Percentiles rank a stretch among this genome's conserved stretches.
Evolutionary conservation across 2,329 filamentous ascomycete genomes (phyloP).

Genomic region (Penicillium sp.): DNA sequence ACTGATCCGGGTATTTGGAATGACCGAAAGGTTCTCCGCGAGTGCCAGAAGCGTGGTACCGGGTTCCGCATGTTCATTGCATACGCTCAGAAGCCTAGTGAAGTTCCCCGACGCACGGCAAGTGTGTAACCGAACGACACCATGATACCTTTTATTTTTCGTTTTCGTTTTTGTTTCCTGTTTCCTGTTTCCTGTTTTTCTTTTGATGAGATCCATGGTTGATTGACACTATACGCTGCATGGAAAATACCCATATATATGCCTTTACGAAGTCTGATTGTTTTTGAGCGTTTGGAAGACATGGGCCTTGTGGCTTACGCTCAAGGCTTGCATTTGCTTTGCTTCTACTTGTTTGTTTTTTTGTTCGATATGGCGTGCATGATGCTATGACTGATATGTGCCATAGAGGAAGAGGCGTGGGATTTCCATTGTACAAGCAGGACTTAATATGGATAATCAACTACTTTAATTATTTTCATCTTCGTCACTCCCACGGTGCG

Average conservation of each 20-base stretch:
- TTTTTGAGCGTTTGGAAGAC: constrained; percentile 3
- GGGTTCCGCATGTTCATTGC: constrained; percentile 90
- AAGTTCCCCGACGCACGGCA: constrained; percentile 44
- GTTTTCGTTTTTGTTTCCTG: background rate
- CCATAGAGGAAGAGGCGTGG: background rate
- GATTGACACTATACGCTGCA: constrained; percentile 12
- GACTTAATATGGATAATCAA: constrained; percentile 10
- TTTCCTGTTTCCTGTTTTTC: too few species aligned
- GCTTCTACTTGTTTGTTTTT: constrained; percentile 7
- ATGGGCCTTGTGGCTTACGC: background rate
- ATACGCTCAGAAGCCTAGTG: constrained; percentile 75
- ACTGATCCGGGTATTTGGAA: constrained; percentile 71
- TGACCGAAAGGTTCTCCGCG: constrained; percentile 70
- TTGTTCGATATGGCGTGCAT: constrained; percentile 5
- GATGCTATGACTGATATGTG: constrained; percentile 9
- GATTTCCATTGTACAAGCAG: constrained; percentile 10
- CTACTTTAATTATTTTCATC: background rate
- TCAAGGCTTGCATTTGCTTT: constrained; percentile 12
- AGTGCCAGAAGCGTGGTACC: constrained; percentile 83
- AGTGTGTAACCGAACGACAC: constrained; percentile 38
- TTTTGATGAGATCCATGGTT: constrained; percentile 16
- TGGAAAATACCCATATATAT: constrained; percentile 12
- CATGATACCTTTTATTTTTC: constrained; percentile 7
- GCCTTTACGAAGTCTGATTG: constrained; percentile 4
- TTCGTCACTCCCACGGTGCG: background rate